Evolutionary conservation across 75 land plant genomes (phyloP), one percentile per base, ranked within the genome.

Genomic region (Cryptomeria japonica): DNA sequence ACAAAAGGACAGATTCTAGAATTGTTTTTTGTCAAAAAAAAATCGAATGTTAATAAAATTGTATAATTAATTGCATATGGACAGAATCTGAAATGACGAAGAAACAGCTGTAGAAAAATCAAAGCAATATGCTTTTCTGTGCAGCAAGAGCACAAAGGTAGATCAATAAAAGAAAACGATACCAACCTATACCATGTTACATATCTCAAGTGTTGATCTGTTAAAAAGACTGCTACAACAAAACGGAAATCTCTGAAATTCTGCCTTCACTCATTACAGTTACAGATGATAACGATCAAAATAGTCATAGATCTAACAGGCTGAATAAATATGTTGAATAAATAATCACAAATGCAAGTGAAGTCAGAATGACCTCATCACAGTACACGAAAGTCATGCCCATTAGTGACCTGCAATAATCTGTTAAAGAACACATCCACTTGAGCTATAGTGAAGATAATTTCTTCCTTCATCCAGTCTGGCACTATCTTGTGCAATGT

Each of bases 401-500:
- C 84, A 77, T 86, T 88, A 36, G 90, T 84, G 0, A 91, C 91
- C 70, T 89, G 88, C 18, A 91, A 88, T 32, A 94, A 31, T 86
- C 90, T 91, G 76, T 93, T 88, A 38, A 94, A 91, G 88, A 94
- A 94, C 7, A 88, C 77, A 41, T 91, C 86, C 70, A 90, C 91
- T 92, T 92, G 91, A 37, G 36, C 88, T 31, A 85, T 86, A 79
- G 89, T 86, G 91, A 94, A 94, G 58, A 91, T 85, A 1, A 94
- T 79, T 37, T 87, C 91, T 34, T 93, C 96, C 79, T 84, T 92
- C 96, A 94, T 94, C 94, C 94, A 94, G 19, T 87, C 93, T 68
- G 92, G 90, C 36, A 94, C 94, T 13, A 92, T 77, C 39, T 87
- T 90, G 55, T 93, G 93, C 31, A 94, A 84, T 80, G 96, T 91